Evolutionary conservation across 1,284 basidiomycete genomes (phyloP), one percentile per base, ranked within the genome.

Genomic region (Ceratorhiza oryzae-sativae): DNA sequence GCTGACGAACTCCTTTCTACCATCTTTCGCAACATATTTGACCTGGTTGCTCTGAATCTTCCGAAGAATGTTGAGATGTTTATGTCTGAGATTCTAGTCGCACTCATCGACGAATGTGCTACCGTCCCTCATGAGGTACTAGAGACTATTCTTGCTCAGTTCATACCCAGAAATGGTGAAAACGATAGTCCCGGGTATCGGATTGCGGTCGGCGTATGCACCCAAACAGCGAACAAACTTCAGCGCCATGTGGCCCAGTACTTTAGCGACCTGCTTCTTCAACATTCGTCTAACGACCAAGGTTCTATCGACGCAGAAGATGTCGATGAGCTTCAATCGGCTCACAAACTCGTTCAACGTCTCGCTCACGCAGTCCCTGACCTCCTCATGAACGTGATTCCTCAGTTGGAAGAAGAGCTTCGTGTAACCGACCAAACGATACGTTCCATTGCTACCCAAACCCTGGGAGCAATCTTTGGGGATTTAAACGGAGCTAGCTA

Each of bases 361-460:
- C 86, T 99, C 32, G 90, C 93, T 79, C 86, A 87, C 32, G 86
- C 91, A 23, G 94, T 90, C 77, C 95, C 97, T 0, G 84, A 87
- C 12, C 83, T 98, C 15, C 83, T 99, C 0, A 88, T 93, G 77
- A 95, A 91, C 78, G 94, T 98, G 56, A 90, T 99, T 15, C 97
- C 97, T 0, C 91, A 95, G 73, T 86, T 99, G 13, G 96, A 97
- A 79, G 92, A 95, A 77, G 95, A 98, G 78, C 84, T 98, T 3
- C 86, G 88, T 18, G 89, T 91, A 0, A 91, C 94, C 73, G 88
- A 94, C 51, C 80, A 88, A 0, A 84, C 87, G 49, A 82, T 97
- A 0, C 88, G 97, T 20, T 79, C 88, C 3, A 86, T 95, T 73
- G 93, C 92, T 2, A 95, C 94, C 0, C 87, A 91, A 75, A 91